A percentile compares a stretch with the other conserved stretches of the same genome.
phyloP scores from a whole-genome alignment of 78 protist genomes.

The Dictyostelium brefeldianum region DNA sequence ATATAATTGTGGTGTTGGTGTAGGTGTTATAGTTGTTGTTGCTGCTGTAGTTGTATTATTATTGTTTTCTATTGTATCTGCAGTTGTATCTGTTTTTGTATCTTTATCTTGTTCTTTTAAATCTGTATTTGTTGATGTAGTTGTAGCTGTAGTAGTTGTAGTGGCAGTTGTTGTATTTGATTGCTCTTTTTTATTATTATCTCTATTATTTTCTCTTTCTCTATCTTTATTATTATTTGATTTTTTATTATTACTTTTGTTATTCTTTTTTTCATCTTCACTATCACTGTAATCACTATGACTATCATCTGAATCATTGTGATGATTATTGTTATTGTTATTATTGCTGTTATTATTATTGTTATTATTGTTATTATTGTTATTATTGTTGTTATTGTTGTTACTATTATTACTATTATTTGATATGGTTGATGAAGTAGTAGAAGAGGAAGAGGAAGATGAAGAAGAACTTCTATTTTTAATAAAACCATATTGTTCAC shows the following conservation, averaged over 20 bases:
- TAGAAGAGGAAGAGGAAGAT: neutral
- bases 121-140: too few species aligned
- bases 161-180: too few species aligned
- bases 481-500: constrained; percentile 50
- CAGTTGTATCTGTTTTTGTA: too few species aligned
- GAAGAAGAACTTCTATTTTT: neutral
- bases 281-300: neutral
- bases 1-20: neutral
- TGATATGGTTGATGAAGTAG: neutral
- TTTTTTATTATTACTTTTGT: neutral
- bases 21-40: neutral
- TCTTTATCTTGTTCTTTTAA: too few species aligned
- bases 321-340: neutral
- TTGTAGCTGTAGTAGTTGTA: too few species aligned
- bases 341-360: neutral
- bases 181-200: neutral
- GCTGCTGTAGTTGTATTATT: neutral
- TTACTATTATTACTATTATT: neutral
- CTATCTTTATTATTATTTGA: neutral
- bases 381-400: neutral
- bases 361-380: neutral
- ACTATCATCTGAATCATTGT: neutral
- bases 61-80: neutral
- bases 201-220: neutral
- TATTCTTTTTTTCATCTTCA: neutral